Evolutionary conservation across 805 yeast species (phyloP), one percentile per base, ranked within the genome.

Genomic region (Saturnispora saitoi): DNA sequence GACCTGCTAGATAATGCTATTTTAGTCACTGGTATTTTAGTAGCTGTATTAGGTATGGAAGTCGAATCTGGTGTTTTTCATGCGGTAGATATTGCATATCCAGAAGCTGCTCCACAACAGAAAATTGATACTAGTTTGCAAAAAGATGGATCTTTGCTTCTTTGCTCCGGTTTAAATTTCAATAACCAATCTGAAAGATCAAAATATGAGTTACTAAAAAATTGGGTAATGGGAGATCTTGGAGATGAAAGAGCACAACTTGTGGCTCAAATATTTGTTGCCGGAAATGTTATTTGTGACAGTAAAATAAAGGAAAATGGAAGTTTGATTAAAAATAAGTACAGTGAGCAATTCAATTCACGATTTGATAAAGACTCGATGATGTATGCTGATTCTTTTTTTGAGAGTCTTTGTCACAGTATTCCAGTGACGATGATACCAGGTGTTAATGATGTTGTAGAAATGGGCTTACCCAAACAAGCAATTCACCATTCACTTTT

Each of bases 31-130:
- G 99, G 99, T 4, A 75, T 81, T n/a, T 83, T 90, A 0, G 78
- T 89, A 7, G 98, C 91, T 0, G 76, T 89, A 1, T 63, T 89
- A 10, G 99, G 99, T 0, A 80, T 86, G 68, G 96, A 90, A 61
- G 73, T 84, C 8, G 80, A 76, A 42, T 81, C 89, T 0, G 98
- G 98, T 3, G 71, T 81, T 2, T 90, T 93, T 63, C 86, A 84
- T 51, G 86, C 87, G 4, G 77, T 86, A 56, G 98, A 90, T 59
- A 70, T 90, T 2, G 77, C 77, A 1, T 84, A 79, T 56, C 95
- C 98, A 0, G 72, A 73, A 11, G 63, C 76, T 15, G 71, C 86
- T 2, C 78, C 80, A 0, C 95, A 85, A 34, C 24, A 19, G 9
- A 22, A 9, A 59, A 56, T 58, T 7, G 69, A 40, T 1, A 32